Evolutionary conservation across 129 eudicot species (phyloP), one percentile per base, ranked within the genome.

Genomic region (Flaveria linearis): DNA sequence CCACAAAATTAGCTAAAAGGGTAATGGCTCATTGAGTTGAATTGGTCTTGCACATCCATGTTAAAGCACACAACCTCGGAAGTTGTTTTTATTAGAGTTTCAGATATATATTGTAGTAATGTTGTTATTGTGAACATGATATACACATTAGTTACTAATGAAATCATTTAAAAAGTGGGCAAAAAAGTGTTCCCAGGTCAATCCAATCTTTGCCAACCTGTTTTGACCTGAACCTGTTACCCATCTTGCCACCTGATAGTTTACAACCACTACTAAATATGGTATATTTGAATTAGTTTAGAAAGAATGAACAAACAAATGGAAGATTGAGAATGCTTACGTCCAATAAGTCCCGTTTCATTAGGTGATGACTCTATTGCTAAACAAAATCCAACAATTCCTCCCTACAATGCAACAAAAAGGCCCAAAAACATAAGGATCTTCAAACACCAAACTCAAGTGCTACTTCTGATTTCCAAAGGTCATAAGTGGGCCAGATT

Each of bases 341-440:
- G 99, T 83, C 99, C 99, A 84, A 95, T 86, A 69, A 88, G 78
- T 67, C 89, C 97, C 12, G 87, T 72, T 53, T 87, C 88, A 57
- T 20, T 82, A 18, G 81, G 96, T 15, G 84, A 55, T 20, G 86
- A 79, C 71, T 91, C 84, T 78, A 95, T 57, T 53, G 97, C 96
- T 81, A 95, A 87, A 91, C 99, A 95, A 84, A 86, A 89, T 78
- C 96, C 97, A 62, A 74, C 80, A 47, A 87, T 76, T 80, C 85
- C 95, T 92, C 89, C 99, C 99, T 95, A 88, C 82, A 87, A 73
- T 46, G 78, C 25, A 66, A 28, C 68, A 50, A 3, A 79, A 57
- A 22, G 69, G 22, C 49, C 39, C 71, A 33, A 47, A 22, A 18
- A 46, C 51, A 60, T 33, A 15, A 71, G 9, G 39, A 41, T 55